phyloP scores from a whole-genome alignment of 2,329 filamentous ascomycete genomes.

The Cladosporium colombiae region DNA sequence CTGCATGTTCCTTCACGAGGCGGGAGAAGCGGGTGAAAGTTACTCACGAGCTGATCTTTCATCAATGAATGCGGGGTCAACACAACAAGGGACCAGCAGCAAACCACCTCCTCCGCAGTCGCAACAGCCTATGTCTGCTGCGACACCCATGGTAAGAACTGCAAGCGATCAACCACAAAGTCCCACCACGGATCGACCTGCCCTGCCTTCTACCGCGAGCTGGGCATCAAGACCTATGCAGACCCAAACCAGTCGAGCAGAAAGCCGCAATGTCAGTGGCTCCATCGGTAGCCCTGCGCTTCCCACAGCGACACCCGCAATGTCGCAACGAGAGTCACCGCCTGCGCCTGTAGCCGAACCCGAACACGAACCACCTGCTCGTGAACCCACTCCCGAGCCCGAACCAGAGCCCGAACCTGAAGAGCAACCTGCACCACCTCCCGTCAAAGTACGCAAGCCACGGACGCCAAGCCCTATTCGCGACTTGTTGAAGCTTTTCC shows the following conservation, averaged over 20 bases:
- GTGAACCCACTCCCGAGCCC: constrained; percentile 7
- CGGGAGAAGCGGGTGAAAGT: constrained; percentile 96
- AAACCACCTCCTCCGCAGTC: constrained; percentile 48
- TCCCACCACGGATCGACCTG: constrained; percentile 69
- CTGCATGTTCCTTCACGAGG: constrained; percentile 97
- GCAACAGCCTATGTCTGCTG: constrained; percentile 52
- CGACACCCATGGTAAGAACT: constrained; percentile 68
- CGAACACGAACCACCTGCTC: constrained; percentile 17
- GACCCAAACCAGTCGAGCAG: constrained; percentile 66
- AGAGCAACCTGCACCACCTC: constrained; percentile 11
- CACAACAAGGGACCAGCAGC: constrained; percentile 67
- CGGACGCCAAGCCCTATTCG: constrained; percentile 34
- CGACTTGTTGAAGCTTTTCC: constrained; percentile 43
- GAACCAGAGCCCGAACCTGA: constrained; percentile 8
- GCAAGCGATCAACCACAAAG: constrained; percentile 32
- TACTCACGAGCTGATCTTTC: constrained; percentile 93
- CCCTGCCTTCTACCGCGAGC: constrained; percentile 88
- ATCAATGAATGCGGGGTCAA: constrained; percentile 87
- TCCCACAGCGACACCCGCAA: constrained; percentile 37
- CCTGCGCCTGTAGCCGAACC: constrained; percentile 38
- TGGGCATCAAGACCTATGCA: constrained; percentile 77
- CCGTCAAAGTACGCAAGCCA: constrained; percentile 23
- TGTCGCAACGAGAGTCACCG: constrained; percentile 26
- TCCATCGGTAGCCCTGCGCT: constrained; percentile 79
- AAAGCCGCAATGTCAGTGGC: constrained; percentile 78